Base-by-base conservation (phyloP, 164 flowering plant genomes). In the Brasenia schreberi region DNA sequence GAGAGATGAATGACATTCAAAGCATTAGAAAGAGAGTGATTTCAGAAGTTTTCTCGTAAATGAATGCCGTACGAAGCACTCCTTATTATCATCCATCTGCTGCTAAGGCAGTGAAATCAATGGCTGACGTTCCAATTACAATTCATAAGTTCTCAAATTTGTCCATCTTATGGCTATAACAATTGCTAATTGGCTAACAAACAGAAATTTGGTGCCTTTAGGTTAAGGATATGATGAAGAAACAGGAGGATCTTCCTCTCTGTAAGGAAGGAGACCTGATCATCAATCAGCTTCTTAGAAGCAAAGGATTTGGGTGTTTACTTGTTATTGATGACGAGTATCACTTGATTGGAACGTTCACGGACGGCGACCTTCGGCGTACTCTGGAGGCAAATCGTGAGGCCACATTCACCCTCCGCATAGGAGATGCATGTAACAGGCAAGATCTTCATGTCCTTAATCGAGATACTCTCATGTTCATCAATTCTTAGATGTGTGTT, bases 201-300 rank as follows among this genome's bases (percentile, higher is more conserved):
- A 33, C 39, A 33, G 39, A 33, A 33, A 33, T 1, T 3, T 33
- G 39, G 39, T 33, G 39, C 3, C 39, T 33, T 33, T 33, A 95
- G 99, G 98, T 95, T 66, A 92, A 77, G 73, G 99, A 95, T 80
- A 82, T 92, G 7, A 95, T 95, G 99, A 95, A 92, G 86, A 88
- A 84, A 81, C 79, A 83, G 69, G 90, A 84, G n/a, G 96, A 88
- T 71, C 97, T 95, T 75, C 99, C 99, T 6, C 65, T 90, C 4
- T 95, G 99, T 74, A 86, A 70, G 75, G 99, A 90, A 83, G 84
- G 81, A 44, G 97, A 92, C 76, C 52, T 92, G 68, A 95, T 95
- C 75, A 92, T 90, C 96, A 97, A 95, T 76, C 99, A 92, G 75
- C 82, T 95, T 4, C 88, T 92, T 17, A 90, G 97, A 0, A 95